Percentiles rank a stretch among this genome's conserved stretches.
These are phyloP conservation scores for Lentinula detonsa DNA, from an alignment of 768 basidiomycete genomes.

Conservation along the genomic window DNA sequence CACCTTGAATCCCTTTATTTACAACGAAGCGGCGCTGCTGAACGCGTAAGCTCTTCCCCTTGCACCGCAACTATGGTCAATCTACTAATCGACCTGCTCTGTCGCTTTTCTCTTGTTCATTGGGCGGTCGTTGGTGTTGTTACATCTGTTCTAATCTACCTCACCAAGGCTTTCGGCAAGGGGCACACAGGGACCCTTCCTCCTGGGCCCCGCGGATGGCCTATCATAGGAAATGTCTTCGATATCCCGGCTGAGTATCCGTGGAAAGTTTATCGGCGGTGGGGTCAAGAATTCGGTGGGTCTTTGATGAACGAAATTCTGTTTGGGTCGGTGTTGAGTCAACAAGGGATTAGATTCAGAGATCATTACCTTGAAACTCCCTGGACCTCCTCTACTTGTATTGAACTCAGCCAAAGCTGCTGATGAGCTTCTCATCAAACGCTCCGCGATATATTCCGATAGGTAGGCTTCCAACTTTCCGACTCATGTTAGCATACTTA, in stretches of 20 bases:
- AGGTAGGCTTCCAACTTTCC: constrained; percentile 11
- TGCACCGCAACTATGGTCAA: too few relatives aligned
- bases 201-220: constrained; percentile 7
- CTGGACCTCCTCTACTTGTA: constrained; percentile 24
- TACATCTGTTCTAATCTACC: not conserved
- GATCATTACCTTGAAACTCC: constrained; percentile 21
- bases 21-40: too few relatives aligned
- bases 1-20: too few relatives aligned
- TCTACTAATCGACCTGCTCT: not conserved
- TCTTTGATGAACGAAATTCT: not conserved
- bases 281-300: not conserved
- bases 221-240: constrained; percentile 6
- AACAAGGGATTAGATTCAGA: constrained; percentile 1
- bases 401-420: constrained; percentile 25
- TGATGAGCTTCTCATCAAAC: constrained; percentile 27
- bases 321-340: not conserved
- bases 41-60: too few relatives aligned
- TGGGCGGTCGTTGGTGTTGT: not conserved
- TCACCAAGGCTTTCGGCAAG: not conserved
- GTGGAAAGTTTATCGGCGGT: not conserved
- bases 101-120: not conserved
- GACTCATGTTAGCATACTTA: not conserved
- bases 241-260: not conserved
- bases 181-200: not conserved
- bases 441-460: constrained; percentile 29